phyloP scores from a whole-genome alignment of 176 grass and related monocot genomes.

The Rhipidocladum racemiflorum region DNA sequence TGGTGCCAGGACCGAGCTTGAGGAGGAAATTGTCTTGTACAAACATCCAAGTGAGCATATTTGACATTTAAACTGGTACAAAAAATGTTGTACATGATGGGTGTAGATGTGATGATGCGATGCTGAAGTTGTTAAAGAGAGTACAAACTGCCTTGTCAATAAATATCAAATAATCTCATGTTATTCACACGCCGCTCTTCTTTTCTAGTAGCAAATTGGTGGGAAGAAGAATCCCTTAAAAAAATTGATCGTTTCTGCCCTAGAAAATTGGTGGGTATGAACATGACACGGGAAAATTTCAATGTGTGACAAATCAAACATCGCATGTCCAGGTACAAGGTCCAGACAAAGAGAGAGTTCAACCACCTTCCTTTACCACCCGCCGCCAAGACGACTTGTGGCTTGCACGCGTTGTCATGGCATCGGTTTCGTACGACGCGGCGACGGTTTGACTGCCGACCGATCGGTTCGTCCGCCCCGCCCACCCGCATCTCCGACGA shows the following conservation, averaged over 20 bases:
- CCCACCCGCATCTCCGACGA: not conserved
- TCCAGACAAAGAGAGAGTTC: too few species aligned
- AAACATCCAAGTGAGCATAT: slow-evolving; percentile 36
- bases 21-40: slow-evolving; percentile 66
- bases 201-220: not conserved
- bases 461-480: not conserved
- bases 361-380: not conserved
- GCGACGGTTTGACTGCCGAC: not conserved
- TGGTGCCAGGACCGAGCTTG: slow-evolving; percentile 40
- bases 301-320: not conserved
- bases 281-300: not conserved
- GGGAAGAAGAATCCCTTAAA: too few species aligned
- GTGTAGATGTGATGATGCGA: slow-evolving; percentile 17
- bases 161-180: not conserved
- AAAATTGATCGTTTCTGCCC: too few species aligned
- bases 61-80: not conserved
- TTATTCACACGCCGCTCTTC: not conserved
- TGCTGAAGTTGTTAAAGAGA: slow-evolving; percentile 3
- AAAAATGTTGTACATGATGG: not conserved
- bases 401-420: not conserved
- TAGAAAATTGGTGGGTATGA: not conserved
- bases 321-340: too few species aligned
- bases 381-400: not conserved
- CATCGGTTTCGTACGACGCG: not conserved
- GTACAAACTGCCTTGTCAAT: not conserved